Evolutionary conservation across 2,329 filamentous ascomycete species (phyloP).

Genomic region (Zelopaecilomyces penicillatus): DNA sequence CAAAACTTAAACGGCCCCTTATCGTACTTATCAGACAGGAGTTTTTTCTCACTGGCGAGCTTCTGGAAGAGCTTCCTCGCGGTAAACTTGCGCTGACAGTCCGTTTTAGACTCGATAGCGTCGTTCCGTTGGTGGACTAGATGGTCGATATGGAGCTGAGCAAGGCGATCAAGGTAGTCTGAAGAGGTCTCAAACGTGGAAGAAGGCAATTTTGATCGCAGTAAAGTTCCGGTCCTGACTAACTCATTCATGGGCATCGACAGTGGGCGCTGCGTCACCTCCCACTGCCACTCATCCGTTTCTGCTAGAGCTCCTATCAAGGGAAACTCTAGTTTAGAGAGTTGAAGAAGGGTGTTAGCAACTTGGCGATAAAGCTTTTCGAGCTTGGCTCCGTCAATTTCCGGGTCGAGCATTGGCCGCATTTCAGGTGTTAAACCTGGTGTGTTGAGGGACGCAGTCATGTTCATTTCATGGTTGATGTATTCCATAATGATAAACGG

Average conservation of each 20-base stretch:
- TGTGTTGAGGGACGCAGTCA: slow-evolving; percentile 21
- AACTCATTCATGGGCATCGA: slow-evolving; percentile 18
- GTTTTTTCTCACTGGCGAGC: slow-evolving; percentile 11
- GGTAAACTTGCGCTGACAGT: slow-evolving; percentile 24
- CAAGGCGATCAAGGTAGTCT: slow-evolving; percentile 26
- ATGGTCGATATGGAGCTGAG: slow-evolving; percentile 29
- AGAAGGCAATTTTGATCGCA: slow-evolving; percentile 26
- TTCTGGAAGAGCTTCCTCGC: slow-evolving; percentile 25
- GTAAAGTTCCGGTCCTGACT: slow-evolving; percentile 23
- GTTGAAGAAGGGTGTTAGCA: slow-evolving; percentile 33
- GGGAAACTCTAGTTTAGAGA: slow-evolving; percentile 24
- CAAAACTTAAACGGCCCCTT: neutral
- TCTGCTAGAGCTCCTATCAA: slow-evolving; percentile 30
- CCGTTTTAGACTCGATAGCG: slow-evolving; percentile 21
- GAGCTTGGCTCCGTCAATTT: slow-evolving; percentile 20
- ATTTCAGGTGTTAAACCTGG: slow-evolving; percentile 21
- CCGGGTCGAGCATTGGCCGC: slow-evolving; percentile 10
- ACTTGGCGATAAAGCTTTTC: slow-evolving; percentile 30
- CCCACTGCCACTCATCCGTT: no score
- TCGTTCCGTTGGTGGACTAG: slow-evolving; percentile 30
- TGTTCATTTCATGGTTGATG: slow-evolving; percentile 19
- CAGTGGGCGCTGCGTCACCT: no score
- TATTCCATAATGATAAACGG: slow-evolving; percentile 32
- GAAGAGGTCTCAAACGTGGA: slow-evolving; percentile 19
- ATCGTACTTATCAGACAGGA: slow-evolving; percentile 4